A percentile compares a stretch with the other conserved stretches of the same genome.
These are phyloP conservation scores for Neurospora pannonica DNA, from an alignment of 495 filamentous ascomycete genomes.

Conservation along the genomic window DNA sequence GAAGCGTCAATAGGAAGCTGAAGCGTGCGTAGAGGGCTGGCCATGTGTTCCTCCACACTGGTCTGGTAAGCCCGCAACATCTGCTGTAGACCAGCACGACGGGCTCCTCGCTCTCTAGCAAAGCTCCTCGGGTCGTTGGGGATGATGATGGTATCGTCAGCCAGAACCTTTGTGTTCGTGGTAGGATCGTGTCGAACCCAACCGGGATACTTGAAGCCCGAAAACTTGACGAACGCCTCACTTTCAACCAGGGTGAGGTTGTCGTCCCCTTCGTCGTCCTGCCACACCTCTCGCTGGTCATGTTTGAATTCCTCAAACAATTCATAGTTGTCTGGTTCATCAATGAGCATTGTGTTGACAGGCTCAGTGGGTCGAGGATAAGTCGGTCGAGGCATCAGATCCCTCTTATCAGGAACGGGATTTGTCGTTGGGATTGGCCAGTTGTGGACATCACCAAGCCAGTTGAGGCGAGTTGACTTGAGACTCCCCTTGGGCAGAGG, in stretches of 20 bases:
- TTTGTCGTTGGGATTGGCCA: slow-evolving; percentile 7
- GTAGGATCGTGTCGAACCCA: slow-evolving; percentile 2
- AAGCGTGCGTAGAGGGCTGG: slow-evolving; percentile 18
- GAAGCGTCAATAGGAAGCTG: slow-evolving; percentile 17
- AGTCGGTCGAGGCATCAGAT: slow-evolving; percentile 4
- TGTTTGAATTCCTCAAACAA: not conserved
- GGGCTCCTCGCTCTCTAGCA: slow-evolving; percentile 25
- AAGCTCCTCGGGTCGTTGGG: slow-evolving; percentile 1
- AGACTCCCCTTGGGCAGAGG: slow-evolving; percentile 3
- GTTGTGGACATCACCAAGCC: slow-evolving; percentile 5
- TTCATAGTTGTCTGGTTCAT: not conserved
- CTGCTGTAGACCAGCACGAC: slow-evolving; percentile 31
- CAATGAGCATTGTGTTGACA: slow-evolving; percentile 10
- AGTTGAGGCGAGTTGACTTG: slow-evolving; percentile 14
- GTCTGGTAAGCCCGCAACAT: slow-evolving; percentile 20
- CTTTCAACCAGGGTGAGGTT: slow-evolving; percentile 9
- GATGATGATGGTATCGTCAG: slow-evolving; percentile 2
- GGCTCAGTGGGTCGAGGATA: not conserved
- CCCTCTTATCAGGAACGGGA: not conserved
- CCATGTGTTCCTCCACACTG: slow-evolving; percentile 12
- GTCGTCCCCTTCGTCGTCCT: not conserved
- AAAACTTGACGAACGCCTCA: slow-evolving; percentile 3
- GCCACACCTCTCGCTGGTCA: slow-evolving; percentile 1
- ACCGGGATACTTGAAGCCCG: not conserved
- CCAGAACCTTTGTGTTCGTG: slow-evolving; percentile 6